Base-by-base conservation (phyloP, 2,329 filamentous ascomycete species). In the Monosporascus sp. region DNA sequence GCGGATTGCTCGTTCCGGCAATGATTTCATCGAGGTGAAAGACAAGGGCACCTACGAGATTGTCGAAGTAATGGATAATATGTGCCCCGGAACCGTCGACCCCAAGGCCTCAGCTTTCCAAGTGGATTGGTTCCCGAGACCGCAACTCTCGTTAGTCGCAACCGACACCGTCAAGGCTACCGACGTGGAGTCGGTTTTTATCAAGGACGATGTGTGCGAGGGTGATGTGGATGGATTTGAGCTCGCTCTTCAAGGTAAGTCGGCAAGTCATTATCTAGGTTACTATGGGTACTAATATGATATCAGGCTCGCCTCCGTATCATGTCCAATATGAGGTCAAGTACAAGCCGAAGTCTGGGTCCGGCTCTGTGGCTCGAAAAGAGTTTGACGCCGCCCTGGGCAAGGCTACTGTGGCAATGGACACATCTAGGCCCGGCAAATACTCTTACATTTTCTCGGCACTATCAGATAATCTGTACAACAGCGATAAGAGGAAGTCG, bases 181-280 rank as follows among this genome's bases (percentile, higher is more conserved):
- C 11, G 71, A 78, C 37, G 74, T 77, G 17, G 75, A 74, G 8
- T 75, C 77, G 28, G 77, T 78, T 37, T 88, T 86, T 66, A 68
- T 85, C 61, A 95, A 95, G 70, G 81, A 85, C 43, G 86, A 92
- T 56, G 87, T 99, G 31, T 99, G 94, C 66, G 92, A 99, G 73
- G 93, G 93, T 31, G 93, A 97, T 57, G 88, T 96, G 64, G 93
- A 97, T 68, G 85, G 86, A 3, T 85, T 97, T 52, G 91, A 97
- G 64, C 76, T 99, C 51, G 80, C 81, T 44, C 80, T 99, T 57
- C 82, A 82, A 67, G 93, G 91, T 82, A 81, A 72, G 78, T 67
- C 43, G 17, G 18, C 7, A 40, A 49, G 20, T 37, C 6, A 45
- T 51, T n/a, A 52, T 54, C 31, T 53, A 22, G 20, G 20, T 22